phyloP scores from a whole-genome alignment of 345 rosid species.

The rapeseed (Brassica napus) region Da-Ae NC_063440.1:1057501-1058000 shows the following conservation, averaged over 20 bases:
- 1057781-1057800: constrained; percentile 80
- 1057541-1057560: constrained; percentile 58
- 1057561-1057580: constrained; percentile 76
- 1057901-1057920: constrained; percentile 58
- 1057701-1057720: constrained; percentile 64
- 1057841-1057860: constrained; percentile 64
- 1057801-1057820: constrained; percentile 68
- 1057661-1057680: constrained; percentile 66
- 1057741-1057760: constrained; percentile 86
- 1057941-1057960: constrained; percentile 82
- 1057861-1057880: constrained; percentile 65
- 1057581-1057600: constrained; percentile 65
- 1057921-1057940: constrained; percentile 68
- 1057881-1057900: constrained; percentile 57
- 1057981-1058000: constrained; percentile 71
- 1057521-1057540: constrained; percentile 73
- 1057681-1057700: constrained; percentile 67
- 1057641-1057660: constrained; percentile 90
- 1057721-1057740: constrained; percentile 84
- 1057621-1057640: constrained; percentile 58
- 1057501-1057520: constrained; percentile 66
- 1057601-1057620: constrained; percentile 64
- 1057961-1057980: constrained; percentile 85
- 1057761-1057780: constrained; percentile 83
- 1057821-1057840: constrained; percentile 69